phyloP scores from a whole-genome alignment of 164 flowering plant genomes.

The Magnolia officinalis region DNA sequence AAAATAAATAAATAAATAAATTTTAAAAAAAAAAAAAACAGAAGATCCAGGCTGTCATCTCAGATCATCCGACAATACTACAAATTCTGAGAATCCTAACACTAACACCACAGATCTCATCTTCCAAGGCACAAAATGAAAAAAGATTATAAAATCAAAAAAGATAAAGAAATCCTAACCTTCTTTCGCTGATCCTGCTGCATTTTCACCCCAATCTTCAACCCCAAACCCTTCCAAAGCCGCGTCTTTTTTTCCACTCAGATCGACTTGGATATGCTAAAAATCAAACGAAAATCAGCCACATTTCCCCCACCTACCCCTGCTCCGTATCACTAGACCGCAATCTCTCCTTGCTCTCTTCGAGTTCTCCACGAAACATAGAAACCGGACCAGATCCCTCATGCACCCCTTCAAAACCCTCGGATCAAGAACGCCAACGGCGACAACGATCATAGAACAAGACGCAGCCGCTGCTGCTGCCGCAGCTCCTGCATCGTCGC shows the following conservation, averaged over 20 bases:
- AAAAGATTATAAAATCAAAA: background rate
- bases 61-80: background rate
- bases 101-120: background rate
- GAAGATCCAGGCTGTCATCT: background rate
- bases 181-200: constrained; percentile 80
- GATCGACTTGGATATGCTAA: background rate
- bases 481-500: constrained; percentile 19
- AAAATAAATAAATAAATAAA: too few species aligned
- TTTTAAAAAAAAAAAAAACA: too few species aligned
- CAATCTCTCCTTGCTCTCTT: constrained; percentile 47
- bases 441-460: constrained; percentile 29
- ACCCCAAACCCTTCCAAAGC: constrained; percentile 11
- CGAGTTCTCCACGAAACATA: constrained; percentile 33
- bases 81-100: background rate
- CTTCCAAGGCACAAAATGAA: background rate
- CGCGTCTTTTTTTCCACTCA: background rate
- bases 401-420: constrained; percentile 34
- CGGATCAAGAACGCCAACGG: constrained; percentile 9
- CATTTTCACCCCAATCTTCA: constrained; percentile 33
- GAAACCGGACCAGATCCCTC: constrained; percentile 42
- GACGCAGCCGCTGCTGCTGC: constrained; percentile 7
- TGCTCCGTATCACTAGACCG: constrained; percentile 60
- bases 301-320: constrained; percentile 87
- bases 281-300: constrained; percentile 39
- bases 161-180: constrained; percentile 31